Conservation (phyloP, 2,329 filamentous ascomycete species). For the Pestalotiopsis sp. region DNA sequence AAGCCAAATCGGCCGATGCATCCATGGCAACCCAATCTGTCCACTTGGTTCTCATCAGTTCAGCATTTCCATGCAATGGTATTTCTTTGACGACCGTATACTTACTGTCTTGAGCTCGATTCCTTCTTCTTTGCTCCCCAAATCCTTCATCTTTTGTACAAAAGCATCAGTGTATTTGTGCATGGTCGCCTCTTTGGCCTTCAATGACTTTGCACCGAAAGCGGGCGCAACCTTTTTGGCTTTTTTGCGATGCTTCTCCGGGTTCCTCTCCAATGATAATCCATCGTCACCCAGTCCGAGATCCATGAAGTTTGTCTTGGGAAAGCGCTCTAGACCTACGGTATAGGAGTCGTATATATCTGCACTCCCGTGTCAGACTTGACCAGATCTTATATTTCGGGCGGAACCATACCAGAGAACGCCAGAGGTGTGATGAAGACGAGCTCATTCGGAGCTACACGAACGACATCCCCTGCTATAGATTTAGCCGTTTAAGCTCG, state of each 20-base stretch:
- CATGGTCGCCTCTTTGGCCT: conserved; percentile 17
- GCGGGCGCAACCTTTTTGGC: conserved; percentile 19
- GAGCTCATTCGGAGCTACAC: conserved; percentile 17
- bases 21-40: conserved; percentile 23
- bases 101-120: background rate
- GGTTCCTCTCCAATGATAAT: background rate
- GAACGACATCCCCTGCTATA: conserved; percentile 14
- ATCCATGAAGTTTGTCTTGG: background rate
- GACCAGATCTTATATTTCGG: background rate
- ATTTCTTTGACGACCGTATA: background rate
- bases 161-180: conserved; percentile 18
- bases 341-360: background rate
- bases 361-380: background rate
- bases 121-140: conserved; percentile 7
- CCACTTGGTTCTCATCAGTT: conserved; percentile 10
- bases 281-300: background rate
- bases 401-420: conserved; percentile 1
- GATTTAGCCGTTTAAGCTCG: background rate
- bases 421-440: conserved; percentile 14
- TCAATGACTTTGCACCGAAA: conserved; percentile 17
- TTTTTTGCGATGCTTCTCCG: conserved; percentile 10
- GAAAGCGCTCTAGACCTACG: background rate
- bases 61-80: background rate
- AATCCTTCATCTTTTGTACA: conserved; percentile 16
- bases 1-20: conserved; percentile 18